Evolutionary conservation across 192 early-diverging fungal genomes (phyloP).

Genomic region (Geosiphon pyriformis): DNA sequence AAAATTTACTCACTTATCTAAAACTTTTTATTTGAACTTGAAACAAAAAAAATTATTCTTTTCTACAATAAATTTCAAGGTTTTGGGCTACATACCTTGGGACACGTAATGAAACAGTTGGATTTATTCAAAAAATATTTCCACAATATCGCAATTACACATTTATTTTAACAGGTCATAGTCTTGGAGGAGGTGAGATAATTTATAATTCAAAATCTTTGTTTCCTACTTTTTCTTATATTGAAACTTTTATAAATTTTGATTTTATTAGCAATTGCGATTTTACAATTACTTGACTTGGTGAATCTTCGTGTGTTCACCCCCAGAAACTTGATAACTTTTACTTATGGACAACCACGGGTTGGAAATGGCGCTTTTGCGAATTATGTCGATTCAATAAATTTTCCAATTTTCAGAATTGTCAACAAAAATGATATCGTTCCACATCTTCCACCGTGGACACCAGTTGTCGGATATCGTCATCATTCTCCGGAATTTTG

Average conservation of each 20-base stretch:
- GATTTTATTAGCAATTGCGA: too few species aligned
- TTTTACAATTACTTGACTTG: constrained; percentile 13
- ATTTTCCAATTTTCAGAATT: neutral
- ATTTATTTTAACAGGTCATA: constrained; percentile 2
- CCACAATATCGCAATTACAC: constrained; percentile 1
- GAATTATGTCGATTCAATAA: neutral
- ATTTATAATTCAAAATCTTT: too few species aligned
- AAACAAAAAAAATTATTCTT: too few species aligned
- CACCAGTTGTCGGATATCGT: neutral
- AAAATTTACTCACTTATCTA: too few species aligned
- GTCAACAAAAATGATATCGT: constrained; percentile 8
- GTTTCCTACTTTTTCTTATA: too few species aligned
- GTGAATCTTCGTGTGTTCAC: neutral
- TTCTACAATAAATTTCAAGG: too few species aligned
- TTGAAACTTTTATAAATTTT: too few species aligned
- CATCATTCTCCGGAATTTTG: constrained; percentile 7
- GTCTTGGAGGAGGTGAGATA: constrained; percentile 5
- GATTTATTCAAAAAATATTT: neutral
- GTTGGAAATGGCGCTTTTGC: neutral
- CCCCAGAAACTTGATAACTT: constrained; percentile 6
- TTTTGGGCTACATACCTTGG: constrained; percentile 7
- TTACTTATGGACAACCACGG: constrained; percentile 7
- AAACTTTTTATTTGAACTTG: too few species aligned
- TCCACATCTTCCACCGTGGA: neutral
- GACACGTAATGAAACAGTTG: neutral